These are phyloP conservation scores for Phellopilus nigrolimitatus DNA, from an alignment of 1,284 basidiomycete species.

Conservation along the genomic window DNA sequence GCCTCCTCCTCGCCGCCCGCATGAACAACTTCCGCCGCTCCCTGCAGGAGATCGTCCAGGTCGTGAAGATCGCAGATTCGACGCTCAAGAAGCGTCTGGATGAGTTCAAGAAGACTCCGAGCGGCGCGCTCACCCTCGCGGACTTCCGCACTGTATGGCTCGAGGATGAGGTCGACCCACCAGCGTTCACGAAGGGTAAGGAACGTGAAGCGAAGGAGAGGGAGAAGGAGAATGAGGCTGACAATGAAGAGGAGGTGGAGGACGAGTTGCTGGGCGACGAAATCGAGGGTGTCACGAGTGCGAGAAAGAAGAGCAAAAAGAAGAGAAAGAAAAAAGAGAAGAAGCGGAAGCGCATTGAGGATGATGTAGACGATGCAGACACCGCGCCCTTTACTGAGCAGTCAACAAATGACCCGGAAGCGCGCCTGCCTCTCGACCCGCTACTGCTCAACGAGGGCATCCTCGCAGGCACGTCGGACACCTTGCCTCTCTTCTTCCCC, in stretches of 20 bases:
- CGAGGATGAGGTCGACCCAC: conserved; percentile 88
- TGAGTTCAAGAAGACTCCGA: conserved; percentile 90
- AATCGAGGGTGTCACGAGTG: conserved; percentile 27
- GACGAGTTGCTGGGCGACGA: conserved; percentile 26
- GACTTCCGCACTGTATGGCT: conserved; percentile 93
- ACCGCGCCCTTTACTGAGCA: conserved; percentile 23
- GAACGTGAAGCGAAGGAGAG: conserved; percentile 63
- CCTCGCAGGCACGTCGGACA: conserved; percentile 29
- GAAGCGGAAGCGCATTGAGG: conserved; percentile 37
- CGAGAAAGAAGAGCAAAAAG: conserved; percentile 26
- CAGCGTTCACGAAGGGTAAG: conserved; percentile 76
- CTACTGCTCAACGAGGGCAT: conserved; percentile 44
- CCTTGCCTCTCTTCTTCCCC: conserved; percentile 23
- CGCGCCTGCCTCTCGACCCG: conserved; percentile 37
- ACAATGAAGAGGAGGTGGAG: conserved; percentile 29
- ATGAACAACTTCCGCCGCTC: conserved; percentile 98
- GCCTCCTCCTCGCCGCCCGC: conserved; percentile 89
- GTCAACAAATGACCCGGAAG: conserved; percentile 16
- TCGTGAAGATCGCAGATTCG: conserved; percentile 96
- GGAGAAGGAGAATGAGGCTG: conserved; percentile 32
- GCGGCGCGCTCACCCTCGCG: conserved; percentile 80
- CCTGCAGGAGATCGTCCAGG: conserved; percentile 94
- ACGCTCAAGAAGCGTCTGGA: conserved; percentile 93
- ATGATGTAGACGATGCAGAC: conserved; percentile 34
- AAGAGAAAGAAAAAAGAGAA: conserved; percentile 27